A percentile compares a stretch with the other conserved stretches of the same genome.
These are phyloP conservation scores for Wickerhamomyces canadensis DNA, from an alignment of 805 yeast genomes.

Conservation along the genomic window DNA sequence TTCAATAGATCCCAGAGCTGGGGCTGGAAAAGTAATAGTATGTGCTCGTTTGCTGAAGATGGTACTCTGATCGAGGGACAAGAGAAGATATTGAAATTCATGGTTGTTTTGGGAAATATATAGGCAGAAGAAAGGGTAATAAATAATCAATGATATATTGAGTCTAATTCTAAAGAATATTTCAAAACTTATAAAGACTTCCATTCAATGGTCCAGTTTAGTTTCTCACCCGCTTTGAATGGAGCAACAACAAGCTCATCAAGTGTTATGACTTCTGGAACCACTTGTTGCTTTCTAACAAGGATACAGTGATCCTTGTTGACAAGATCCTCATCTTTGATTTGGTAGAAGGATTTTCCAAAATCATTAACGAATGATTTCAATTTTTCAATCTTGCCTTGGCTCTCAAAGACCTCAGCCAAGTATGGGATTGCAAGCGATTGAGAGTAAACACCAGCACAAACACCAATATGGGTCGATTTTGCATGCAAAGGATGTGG, in stretches of 20 bases:
- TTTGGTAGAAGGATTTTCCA: conserved; percentile 67
- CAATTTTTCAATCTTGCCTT: conserved; percentile 57
- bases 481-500: conserved; percentile 88
- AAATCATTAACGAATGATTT: conserved; percentile 69
- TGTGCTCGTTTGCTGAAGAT: conserved; percentile 46
- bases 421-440: conserved; percentile 73
- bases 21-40: conserved; percentile 57
- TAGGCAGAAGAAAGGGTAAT: background rate
- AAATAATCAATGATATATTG: too few species aligned
- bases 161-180: too few species aligned
- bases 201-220: conserved; percentile 79
- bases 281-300: conserved; percentile 43
- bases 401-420: conserved; percentile 77
- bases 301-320: conserved; percentile 46
- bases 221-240: conserved; percentile 73
- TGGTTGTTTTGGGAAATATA: conserved; percentile 41
- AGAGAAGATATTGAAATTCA: conserved; percentile 40
- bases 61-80: conserved; percentile 40
- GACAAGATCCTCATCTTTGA: conserved; percentile 40
- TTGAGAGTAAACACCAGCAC: conserved; percentile 98
- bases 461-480: conserved; percentile 72
- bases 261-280: conserved; percentile 54
- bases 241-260: conserved; percentile 64
- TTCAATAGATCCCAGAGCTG: conserved; percentile 51
- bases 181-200: conserved; percentile 14